Evolutionary conservation across 768 basidiomycete genomes (phyloP).

Genomic region (Trametes cingulata): DNA sequence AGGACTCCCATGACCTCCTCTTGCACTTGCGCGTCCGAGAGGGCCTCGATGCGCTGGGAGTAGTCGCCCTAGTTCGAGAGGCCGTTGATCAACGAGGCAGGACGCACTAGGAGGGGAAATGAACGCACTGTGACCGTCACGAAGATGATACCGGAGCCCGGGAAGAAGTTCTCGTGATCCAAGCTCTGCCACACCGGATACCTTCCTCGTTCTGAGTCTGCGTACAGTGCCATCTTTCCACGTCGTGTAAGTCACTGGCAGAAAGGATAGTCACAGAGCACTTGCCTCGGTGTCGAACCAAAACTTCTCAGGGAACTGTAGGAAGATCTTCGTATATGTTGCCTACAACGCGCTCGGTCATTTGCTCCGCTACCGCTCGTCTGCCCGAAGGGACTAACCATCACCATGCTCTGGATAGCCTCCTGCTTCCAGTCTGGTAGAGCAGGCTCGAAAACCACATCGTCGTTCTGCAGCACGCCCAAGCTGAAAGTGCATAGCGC

Average conservation of each 20-base stretch:
- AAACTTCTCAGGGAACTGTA: conserved; percentile 62
- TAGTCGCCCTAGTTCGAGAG: conserved; percentile 49
- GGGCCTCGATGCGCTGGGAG: conserved; percentile 53
- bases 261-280: not conserved
- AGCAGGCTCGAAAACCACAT: conserved; percentile 54
- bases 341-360: conserved; percentile 34
- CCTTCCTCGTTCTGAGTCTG: conserved; percentile 55
- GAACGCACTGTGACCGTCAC: conserved; percentile 47
- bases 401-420: conserved; percentile 60
- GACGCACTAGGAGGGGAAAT: not conserved
- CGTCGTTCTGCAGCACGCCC: conserved; percentile 65
- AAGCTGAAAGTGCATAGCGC: conserved; percentile 67
- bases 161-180: conserved; percentile 58
- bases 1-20: conserved; percentile 55
- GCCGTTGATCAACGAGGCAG: not conserved
- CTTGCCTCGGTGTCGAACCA: conserved; percentile 52
- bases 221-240: conserved; percentile 54
- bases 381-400: conserved; percentile 41
- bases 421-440: conserved; percentile 65
- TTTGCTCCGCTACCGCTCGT: not conserved
- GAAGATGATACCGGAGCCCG: conserved; percentile 59
- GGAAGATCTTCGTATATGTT: conserved; percentile 69
- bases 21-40: conserved; percentile 49
- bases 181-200: conserved; percentile 72
- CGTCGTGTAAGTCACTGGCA: not conserved